Conservation (phyloP, 768 basidiomycete genomes). For the Amanita pseudoporphyria region DNA sequence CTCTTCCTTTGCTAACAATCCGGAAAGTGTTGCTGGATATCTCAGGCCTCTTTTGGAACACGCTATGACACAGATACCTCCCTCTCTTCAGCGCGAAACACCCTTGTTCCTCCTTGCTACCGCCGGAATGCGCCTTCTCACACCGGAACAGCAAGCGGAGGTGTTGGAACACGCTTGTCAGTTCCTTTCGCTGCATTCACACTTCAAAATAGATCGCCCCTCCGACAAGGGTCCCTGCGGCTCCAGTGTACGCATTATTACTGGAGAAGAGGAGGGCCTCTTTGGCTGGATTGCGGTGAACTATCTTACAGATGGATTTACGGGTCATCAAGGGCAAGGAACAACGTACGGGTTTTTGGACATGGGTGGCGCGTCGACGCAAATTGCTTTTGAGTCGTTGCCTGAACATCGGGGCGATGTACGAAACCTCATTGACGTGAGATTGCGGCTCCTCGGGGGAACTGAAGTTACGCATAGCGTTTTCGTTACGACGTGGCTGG, state of each 20-base stretch:
- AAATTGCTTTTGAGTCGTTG: constrained; percentile 94
- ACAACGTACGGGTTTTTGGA: constrained; percentile 97
- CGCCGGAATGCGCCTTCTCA: constrained; percentile 90
- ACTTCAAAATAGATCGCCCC: constrained; percentile 65
- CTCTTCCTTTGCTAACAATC: constrained; percentile 67
- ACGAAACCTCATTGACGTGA: constrained; percentile 69
- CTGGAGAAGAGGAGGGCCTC: constrained; percentile 95
- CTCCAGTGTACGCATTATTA: constrained; percentile 88
- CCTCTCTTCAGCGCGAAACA: constrained; percentile 74
- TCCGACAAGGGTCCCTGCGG: constrained; percentile 76
- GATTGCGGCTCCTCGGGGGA: constrained; percentile 73
- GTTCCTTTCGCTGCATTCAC: constrained; percentile 64
- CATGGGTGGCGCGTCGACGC: constrained; percentile 99
- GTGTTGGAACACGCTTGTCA: constrained; percentile 72
- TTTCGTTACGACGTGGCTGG: constrained; percentile 97
- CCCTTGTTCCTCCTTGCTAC: constrained; percentile 94
- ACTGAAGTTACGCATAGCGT: constrained; percentile 85
- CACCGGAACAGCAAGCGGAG: constrained; percentile 54
- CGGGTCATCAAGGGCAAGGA: constrained; percentile 38
- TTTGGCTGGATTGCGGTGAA: constrained; percentile 99
- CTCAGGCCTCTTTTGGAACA: constrained; percentile 77
- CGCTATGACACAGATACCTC: constrained; percentile 76
- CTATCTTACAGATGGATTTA: constrained; percentile 97
- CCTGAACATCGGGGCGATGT: constrained; percentile 42
- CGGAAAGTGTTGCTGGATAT: constrained; percentile 63